Evolutionary conservation across 2,329 filamentous ascomycete genomes (phyloP).

Genomic region (Epichloe sp.): DNA sequence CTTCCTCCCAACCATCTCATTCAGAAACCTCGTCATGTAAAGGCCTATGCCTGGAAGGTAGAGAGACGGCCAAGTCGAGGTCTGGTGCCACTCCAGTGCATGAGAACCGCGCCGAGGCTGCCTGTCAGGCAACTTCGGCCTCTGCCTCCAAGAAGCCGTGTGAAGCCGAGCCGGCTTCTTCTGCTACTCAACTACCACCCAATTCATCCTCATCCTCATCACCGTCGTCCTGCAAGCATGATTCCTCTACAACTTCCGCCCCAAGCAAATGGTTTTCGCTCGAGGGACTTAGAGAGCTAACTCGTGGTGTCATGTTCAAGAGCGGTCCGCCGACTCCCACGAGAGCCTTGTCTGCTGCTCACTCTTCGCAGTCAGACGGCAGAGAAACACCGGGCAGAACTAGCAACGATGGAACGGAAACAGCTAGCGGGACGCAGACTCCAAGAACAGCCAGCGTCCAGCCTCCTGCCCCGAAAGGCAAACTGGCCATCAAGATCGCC

Average conservation of each 20-base stretch:
- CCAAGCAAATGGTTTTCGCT: constrained; percentile 46
- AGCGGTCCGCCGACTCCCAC: constrained; percentile 86
- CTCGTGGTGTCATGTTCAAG: constrained; percentile 62
- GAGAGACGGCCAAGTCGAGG: constrained; percentile 11
- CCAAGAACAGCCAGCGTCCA: constrained; percentile 42
- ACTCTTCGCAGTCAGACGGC: constrained; percentile 35
- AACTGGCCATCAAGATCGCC: constrained; percentile 76
- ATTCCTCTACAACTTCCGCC: constrained; percentile 31
- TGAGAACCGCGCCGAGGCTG: not conserved
- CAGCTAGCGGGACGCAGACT: constrained; percentile 38
- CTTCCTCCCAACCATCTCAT: constrained; percentile 35
- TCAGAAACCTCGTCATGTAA: constrained; percentile 18
- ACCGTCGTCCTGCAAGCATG: constrained; percentile 25
- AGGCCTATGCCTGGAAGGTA: constrained; percentile 14
- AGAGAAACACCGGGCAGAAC: constrained; percentile 26
- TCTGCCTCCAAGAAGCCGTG: not conserved
- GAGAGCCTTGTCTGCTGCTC: constrained; percentile 61
- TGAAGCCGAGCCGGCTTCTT: not conserved
- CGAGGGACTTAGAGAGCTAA: constrained; percentile 75
- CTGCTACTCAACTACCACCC: constrained; percentile 1
- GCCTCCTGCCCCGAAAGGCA: constrained; percentile 65
- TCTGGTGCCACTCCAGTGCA: not conserved
- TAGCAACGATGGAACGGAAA: constrained; percentile 29
- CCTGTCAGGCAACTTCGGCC: not conserved
- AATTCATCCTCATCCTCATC: constrained; percentile 6